Conservation (phyloP, 1,139 yeast genomes). For the Candida sanyaensis region DNA sequence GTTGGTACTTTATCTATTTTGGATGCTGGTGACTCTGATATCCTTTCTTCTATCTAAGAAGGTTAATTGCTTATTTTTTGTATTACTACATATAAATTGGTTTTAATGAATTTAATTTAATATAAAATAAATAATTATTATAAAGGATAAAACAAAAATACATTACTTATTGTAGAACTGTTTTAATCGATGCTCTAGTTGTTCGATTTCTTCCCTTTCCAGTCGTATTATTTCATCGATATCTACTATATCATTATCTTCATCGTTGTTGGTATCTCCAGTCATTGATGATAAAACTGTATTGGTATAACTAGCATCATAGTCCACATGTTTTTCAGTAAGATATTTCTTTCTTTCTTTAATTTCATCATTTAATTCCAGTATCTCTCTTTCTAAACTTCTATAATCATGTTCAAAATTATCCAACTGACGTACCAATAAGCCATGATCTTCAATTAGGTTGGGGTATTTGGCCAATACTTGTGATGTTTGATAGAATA, state of each 20-base stretch:
- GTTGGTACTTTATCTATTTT: slow-evolving; percentile 95
- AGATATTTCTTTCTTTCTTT: slow-evolving; percentile 31
- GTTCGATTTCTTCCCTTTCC: slow-evolving; percentile 37
- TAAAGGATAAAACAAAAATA: background rate
- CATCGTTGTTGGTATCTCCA: slow-evolving; percentile 15
- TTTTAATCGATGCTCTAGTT: slow-evolving; percentile 31
- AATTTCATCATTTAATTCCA: slow-evolving; percentile 26
- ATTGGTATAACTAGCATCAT: slow-evolving; percentile 24
- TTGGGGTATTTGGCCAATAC: slow-evolving; percentile 31
- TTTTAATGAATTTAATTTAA: slow-evolving; percentile 11
- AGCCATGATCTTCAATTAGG: slow-evolving; percentile 25
- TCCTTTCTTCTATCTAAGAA: slow-evolving; percentile 59
- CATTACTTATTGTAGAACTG: slow-evolving; percentile 13
- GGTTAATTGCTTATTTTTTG: slow-evolving; percentile 12
- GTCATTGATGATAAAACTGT: slow-evolving; percentile 3
- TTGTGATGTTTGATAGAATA: slow-evolving; percentile 23
- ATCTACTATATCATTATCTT: slow-evolving; percentile 22
- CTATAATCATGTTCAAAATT: slow-evolving; percentile 24
- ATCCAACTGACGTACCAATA: slow-evolving; percentile 22
- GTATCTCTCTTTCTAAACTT: slow-evolving; percentile 25
- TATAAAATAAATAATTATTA: background rate
- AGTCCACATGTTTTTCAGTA: slow-evolving; percentile 17
- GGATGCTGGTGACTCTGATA: slow-evolving; percentile 99
- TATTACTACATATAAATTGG: slow-evolving; percentile 12
- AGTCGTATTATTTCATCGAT: slow-evolving; percentile 32